phyloP scores from a whole-genome alignment of 768 basidiomycete genomes.

The Mrakia blollopis region DNA sequence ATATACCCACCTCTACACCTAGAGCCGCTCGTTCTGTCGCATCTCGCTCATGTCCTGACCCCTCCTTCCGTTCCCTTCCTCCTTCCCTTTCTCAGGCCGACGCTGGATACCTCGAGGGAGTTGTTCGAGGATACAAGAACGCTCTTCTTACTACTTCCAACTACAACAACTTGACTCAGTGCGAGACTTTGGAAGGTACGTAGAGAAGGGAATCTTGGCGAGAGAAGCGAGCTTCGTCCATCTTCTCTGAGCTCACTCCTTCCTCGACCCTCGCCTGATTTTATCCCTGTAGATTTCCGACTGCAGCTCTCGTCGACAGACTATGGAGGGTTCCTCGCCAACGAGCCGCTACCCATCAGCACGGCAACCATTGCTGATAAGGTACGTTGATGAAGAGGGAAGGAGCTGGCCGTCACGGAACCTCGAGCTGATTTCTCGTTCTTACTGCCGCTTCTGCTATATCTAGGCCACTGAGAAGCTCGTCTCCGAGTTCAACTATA shows the following conservation, averaged over 20 bases:
- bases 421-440: neutral
- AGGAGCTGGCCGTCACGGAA: neutral
- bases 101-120: constrained; percentile 49
- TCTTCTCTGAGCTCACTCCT: neutral
- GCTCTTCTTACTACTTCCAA: constrained; percentile 83
- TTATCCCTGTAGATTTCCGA: constrained; percentile 64
- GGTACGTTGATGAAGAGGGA: constrained; percentile 32
- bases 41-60: constrained; percentile 6
- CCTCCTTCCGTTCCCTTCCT: neutral
- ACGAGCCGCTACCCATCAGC: constrained; percentile 87
- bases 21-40: neutral
- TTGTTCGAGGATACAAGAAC: constrained; percentile 79
- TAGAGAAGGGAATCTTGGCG: neutral
- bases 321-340: constrained; percentile 96
- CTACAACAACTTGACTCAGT: constrained; percentile 90
- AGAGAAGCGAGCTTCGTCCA: neutral
- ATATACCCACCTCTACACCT: too few relatives aligned
- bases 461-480: constrained; percentile 74
- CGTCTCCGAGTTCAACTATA: constrained; percentile 94
- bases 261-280: neutral
- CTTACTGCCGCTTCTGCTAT: neutral
- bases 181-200: constrained; percentile 91
- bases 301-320: constrained; percentile 94
- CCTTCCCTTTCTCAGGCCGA: constrained; percentile 37
- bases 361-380: constrained; percentile 95